Evolutionary conservation across 2,329 filamentous ascomycete species (phyloP), one percentile per base, ranked within the genome.

Genomic region (Xylariales sp.): DNA sequence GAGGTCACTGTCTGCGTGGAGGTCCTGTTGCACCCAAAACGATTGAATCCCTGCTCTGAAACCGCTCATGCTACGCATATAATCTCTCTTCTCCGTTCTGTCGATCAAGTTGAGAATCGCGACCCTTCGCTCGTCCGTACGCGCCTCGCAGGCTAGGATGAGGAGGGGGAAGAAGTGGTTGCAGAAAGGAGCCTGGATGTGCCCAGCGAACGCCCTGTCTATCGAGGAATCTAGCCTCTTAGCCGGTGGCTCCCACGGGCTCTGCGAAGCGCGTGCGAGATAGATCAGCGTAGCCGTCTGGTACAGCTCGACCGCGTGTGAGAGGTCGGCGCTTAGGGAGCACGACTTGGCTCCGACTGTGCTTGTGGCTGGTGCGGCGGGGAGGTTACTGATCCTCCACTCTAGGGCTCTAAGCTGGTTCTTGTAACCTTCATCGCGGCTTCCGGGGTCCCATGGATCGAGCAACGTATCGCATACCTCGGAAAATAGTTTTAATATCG

Each of bases 21-120:
- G 51, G 38, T 64, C 62, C 34, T 55, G 56, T 40, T 63, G 61
- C 35, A 55, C 52, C 62, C 62, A 64, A 14, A 62, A 48, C 0
- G 55, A 48, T 27, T 54, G 50, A 3, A 64, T 54, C 2, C 46
- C 50, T 2, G 35, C 24, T 7, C 33, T 49, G n/a, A 61, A 44
- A 1, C 40, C 41, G 9, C 40, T 27, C 20, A 62, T 48, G 34
- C 50, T 60, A 3, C 61, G 45, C 1, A 28, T 21, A 16, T 32
- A 44, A 4, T 22, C 21, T 6, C 25, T 27, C 19, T 15, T 45
- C 36, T 58, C 47, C 0, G 53, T 58, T 10, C 56, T 51, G 1
- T 55, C 51, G 5, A 65, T 55, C 10, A 65, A n/a, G 6, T 48
- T 46, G 3, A 65, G 51, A 36, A 52, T 55, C 12, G 28, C 20